Conservation (phyloP, 2,329 filamentous ascomycete species). For the Colletotrichum sp. region DNA sequence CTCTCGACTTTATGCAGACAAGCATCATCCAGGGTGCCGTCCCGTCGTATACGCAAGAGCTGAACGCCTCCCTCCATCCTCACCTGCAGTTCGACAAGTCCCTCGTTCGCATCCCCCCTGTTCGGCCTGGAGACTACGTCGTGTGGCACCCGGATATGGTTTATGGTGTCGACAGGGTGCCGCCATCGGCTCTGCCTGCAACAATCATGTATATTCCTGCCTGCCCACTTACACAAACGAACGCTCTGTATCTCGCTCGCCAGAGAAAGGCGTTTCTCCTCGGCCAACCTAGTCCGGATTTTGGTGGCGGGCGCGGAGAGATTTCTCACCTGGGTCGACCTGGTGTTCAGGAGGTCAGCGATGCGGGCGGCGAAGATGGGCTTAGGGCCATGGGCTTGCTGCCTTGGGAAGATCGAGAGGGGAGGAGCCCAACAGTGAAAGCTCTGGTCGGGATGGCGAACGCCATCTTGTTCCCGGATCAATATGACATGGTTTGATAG, state of each 20-base stretch:
- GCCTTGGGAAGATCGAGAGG: constrained; percentile 45
- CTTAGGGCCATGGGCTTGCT: constrained; percentile 45
- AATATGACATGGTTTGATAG: constrained; percentile 32
- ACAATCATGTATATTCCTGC: constrained; percentile 45
- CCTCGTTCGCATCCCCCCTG: constrained; percentile 73
- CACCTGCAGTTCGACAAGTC: constrained; percentile 70
- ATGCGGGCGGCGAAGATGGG: constrained; percentile 43
- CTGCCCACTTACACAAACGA: constrained; percentile 59
- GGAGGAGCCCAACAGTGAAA: constrained; percentile 34
- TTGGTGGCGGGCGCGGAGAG: constrained; percentile 38
- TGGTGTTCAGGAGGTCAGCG: constrained; percentile 41
- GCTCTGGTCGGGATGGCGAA: constrained; percentile 42
- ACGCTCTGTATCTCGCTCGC: constrained; percentile 61
- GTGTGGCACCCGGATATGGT: constrained; percentile 76
- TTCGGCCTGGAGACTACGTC: constrained; percentile 78
- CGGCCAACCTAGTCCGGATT: constrained; percentile 46
- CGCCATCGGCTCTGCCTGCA: constrained; percentile 14
- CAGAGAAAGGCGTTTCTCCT: constrained; percentile 52
- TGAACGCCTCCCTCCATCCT: constrained; percentile 72
- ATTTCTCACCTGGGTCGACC: constrained; percentile 37
- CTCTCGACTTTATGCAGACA: constrained; percentile 46
- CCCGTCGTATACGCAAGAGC: constrained; percentile 74
- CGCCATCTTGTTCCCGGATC: constrained; percentile 45
- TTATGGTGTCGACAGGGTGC: constrained; percentile 70
- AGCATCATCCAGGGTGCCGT: constrained; percentile 72